A percentile compares a stretch with the other conserved stretches of the same genome.
Evolutionary conservation across 441 rosid genomes (phyloP).

Genomic region (Metrosideros polymorpha): DNA sequence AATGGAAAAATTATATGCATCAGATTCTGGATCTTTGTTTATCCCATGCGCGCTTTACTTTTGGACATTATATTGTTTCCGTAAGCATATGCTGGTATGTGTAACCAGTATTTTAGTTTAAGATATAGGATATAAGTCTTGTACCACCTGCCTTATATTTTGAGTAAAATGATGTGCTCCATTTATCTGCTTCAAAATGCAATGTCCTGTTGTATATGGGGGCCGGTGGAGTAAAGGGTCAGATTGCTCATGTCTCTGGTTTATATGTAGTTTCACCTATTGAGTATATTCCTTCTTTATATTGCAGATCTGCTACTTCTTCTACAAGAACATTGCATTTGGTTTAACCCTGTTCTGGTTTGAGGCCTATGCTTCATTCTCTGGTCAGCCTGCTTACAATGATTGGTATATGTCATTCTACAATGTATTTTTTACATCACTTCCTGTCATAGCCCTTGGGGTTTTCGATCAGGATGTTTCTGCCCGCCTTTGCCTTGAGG

Average conservation of each 20-base stretch:
- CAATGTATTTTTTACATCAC: conserved; percentile 95
- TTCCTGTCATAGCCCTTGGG: conserved; percentile 91
- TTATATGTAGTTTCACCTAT: neutral
- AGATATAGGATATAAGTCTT: neutral
- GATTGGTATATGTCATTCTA: conserved; percentile 91
- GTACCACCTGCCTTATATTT: neutral
- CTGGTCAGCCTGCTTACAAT: conserved; percentile 88
- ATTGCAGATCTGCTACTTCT: conserved; percentile 84
- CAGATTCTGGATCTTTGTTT: neutral
- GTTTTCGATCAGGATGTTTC: conserved; percentile 92
- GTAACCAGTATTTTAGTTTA: neutral
- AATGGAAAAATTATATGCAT: neutral
- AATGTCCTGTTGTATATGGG: neutral
- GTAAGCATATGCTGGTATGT: neutral
- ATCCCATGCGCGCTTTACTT: rapidly evolving
- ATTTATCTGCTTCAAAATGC: neutral
- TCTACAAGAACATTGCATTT: conserved; percentile 83
- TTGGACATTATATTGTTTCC: neutral
- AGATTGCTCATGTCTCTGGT: neutral
- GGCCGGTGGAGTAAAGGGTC: neutral
- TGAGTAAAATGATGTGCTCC: neutral
- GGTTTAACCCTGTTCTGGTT: conserved; percentile 90
- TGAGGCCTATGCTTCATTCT: conserved; percentile 82
- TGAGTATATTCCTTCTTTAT: neutral
- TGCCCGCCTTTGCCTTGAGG: conserved; percentile 76